Conservation (phyloP, 768 basidiomycete species). For the Tulasnella sp. region DNA sequence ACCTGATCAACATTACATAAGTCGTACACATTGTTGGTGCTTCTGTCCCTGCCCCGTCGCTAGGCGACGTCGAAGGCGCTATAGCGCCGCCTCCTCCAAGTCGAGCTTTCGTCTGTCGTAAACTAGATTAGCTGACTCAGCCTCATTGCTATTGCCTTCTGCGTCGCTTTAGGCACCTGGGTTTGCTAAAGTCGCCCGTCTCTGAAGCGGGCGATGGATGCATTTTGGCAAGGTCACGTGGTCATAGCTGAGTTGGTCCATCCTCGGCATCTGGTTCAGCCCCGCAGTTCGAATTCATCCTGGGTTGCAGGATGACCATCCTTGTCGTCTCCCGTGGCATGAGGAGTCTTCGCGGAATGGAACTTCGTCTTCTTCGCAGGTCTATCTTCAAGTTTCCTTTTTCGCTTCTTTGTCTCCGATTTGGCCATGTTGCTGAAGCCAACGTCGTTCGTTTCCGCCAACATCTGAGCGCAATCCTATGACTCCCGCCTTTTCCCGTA, state of each 20-base stretch:
- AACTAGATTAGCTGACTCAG: neutral
- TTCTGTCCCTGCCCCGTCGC: too few species aligned
- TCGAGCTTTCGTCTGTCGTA: neutral
- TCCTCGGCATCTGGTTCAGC: slow-evolving; percentile 2
- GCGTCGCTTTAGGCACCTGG: neutral
- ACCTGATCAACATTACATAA: too few species aligned
- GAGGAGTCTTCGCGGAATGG: too few species aligned
- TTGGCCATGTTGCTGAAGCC: slow-evolving; percentile 36
- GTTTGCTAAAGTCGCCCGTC: neutral
- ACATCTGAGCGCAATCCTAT: slow-evolving; percentile 35
- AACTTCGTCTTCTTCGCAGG: slow-evolving; percentile 10
- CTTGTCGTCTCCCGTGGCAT: neutral
- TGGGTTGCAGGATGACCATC: neutral
- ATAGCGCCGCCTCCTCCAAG: slow-evolving; percentile 1
- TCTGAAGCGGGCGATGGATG: neutral
- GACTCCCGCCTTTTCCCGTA: slow-evolving; percentile 59
- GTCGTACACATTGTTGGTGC: too few species aligned
- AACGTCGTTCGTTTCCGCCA: slow-evolving; percentile 35
- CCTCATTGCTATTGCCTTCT: neutral
- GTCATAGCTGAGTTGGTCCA: neutral
- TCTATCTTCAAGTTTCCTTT: slow-evolving; percentile 28
- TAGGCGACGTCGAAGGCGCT: neutral
- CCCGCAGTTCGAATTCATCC: neutral
- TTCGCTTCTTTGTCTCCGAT: slow-evolving; percentile 50
- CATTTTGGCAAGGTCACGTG: neutral